Evolutionary conservation across 2,329 filamentous ascomycete genomes (phyloP).

Genomic region (Graphilbum sp.): DNA sequence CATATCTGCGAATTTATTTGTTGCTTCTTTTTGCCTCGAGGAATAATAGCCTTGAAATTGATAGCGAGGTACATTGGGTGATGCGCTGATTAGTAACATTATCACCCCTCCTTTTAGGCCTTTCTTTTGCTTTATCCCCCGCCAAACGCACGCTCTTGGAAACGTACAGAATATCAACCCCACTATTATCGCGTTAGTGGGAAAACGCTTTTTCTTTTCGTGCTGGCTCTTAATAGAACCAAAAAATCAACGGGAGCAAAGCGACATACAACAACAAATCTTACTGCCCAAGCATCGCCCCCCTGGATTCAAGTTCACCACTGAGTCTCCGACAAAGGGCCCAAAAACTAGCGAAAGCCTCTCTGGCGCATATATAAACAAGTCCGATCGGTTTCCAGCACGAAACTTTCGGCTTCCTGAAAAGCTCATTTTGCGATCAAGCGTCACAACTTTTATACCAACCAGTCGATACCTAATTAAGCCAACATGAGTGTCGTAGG

Average conservation of each 20-base stretch:
- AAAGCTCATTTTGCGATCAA: no score
- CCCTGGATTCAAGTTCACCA: conserved; percentile 1
- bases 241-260: background rate
- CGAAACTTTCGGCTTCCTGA: no score
- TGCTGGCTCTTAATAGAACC: background rate
- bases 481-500: conserved; percentile 11
- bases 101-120: background rate
- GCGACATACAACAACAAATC: background rate
- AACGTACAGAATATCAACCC: background rate
- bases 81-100: background rate
- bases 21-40: no score
- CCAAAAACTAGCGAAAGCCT: no score
- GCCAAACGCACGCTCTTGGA: background rate
- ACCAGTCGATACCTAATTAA: conserved; percentile 1
- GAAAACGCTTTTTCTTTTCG: background rate
- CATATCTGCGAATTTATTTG: no score
- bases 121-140: background rate
- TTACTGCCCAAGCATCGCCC: background rate
- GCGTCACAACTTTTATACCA: no score
- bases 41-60: no score
- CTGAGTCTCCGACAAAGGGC: no score
- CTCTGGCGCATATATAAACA: no score
- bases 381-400: no score
- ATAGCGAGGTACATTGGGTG: conserved; percentile 11
- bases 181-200: background rate